phyloP scores from a whole-genome alignment of 805 yeast genomes.

The Suhomyces sp. region DNA sequence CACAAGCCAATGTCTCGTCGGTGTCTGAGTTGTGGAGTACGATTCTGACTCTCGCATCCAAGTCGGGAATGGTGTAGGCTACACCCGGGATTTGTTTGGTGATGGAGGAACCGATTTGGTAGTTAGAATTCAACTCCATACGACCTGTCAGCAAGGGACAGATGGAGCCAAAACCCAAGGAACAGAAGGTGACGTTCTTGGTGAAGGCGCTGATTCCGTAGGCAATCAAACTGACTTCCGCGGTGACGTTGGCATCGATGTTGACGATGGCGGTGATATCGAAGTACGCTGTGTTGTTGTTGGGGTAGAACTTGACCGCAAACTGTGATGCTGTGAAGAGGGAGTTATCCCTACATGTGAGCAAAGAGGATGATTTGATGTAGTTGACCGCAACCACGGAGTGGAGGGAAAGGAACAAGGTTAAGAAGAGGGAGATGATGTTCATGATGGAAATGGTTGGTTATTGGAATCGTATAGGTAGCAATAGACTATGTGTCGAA shows the following conservation, averaged over 20 bases:
- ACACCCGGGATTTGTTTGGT: slow-evolving; percentile 67
- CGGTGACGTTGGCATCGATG: slow-evolving; percentile 63
- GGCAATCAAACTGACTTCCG: slow-evolving; percentile 64
- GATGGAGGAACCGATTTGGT: slow-evolving; percentile 42
- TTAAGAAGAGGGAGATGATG: neutral
- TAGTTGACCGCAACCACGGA: slow-evolving; percentile 19
- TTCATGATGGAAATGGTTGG: slow-evolving; percentile 4
- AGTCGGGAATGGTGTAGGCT: slow-evolving; percentile 88
- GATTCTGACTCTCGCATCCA: slow-evolving; percentile 88
- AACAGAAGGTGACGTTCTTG: slow-evolving; percentile 63
- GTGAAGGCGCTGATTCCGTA: slow-evolving; percentile 74
- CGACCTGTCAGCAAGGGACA: slow-evolving; percentile 92
- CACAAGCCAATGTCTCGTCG: slow-evolving; percentile 74
- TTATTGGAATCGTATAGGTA: too few relatives aligned
- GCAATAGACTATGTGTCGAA: too few relatives aligned
- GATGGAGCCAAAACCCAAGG: slow-evolving; percentile 39
- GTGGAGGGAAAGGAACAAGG: slow-evolving; percentile 5
- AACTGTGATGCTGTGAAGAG: slow-evolving; percentile 82
- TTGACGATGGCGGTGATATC: slow-evolving; percentile 78
- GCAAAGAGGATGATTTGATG: slow-evolving; percentile 62
- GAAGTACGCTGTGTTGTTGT: slow-evolving; percentile 58
- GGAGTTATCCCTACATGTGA: slow-evolving; percentile 91
- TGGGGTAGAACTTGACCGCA: slow-evolving; percentile 71
- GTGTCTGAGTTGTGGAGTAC: slow-evolving; percentile 48
- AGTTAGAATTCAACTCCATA: slow-evolving; percentile 61